A percentile compares a stretch with the other conserved stretches of the same genome.
These are phyloP conservation scores for Colletotrichum sp. DNA, from an alignment of 2,329 filamentous ascomycete species.

Conservation along the genomic window DNA sequence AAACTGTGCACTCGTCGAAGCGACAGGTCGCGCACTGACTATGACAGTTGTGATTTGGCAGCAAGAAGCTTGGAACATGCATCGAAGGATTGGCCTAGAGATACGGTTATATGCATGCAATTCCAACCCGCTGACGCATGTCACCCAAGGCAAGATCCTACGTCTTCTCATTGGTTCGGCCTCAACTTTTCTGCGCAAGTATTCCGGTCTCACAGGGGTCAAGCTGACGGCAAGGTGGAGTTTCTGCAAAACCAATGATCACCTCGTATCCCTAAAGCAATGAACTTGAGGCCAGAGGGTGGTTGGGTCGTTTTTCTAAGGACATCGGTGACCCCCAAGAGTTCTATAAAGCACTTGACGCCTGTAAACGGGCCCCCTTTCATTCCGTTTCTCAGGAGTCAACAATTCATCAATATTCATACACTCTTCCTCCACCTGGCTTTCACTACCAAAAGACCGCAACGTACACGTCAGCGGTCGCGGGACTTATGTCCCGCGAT, in stretches of 20 bases:
- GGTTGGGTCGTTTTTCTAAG: too few relatives aligned
- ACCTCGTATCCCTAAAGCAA: neutral
- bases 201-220: neutral
- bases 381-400: too few relatives aligned
- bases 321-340: too few relatives aligned
- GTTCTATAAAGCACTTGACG: too few relatives aligned
- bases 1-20: too few relatives aligned
- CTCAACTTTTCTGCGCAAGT: neutral
- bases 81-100: neutral
- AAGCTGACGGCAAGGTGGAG: too few relatives aligned
- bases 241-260: neutral
- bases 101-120: neutral
- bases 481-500: neutral
- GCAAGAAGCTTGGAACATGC: neutral
- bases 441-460: neutral
- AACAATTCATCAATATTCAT: too few relatives aligned
- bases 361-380: too few relatives aligned
- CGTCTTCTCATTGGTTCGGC: neutral
- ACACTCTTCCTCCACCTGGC: neutral
- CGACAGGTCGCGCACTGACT: too few relatives aligned
- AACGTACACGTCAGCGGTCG: neutral
- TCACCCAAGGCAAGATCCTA: too few relatives aligned
- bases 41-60: fast-evolving
- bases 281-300: too few relatives aligned
- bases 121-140: too few relatives aligned